Conservation (phyloP, 768 basidiomycete genomes). For the Thelephora aurantiotincta region DNA sequence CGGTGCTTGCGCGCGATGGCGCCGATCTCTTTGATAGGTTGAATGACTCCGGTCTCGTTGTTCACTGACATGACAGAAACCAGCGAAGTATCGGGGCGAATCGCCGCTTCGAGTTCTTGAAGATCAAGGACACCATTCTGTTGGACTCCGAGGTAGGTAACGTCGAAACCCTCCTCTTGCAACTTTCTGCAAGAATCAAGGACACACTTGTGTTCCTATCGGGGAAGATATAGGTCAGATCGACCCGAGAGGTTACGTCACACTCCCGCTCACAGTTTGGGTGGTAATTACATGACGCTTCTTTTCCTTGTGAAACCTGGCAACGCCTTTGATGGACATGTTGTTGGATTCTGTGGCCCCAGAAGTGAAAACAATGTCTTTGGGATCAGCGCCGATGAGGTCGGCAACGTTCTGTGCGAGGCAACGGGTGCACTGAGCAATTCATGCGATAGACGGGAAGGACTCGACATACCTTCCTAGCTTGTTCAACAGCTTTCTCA, state of each 20-base stretch:
- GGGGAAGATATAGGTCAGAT: constrained; percentile 1
- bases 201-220: constrained; percentile 97
- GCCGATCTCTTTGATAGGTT: constrained; percentile 93
- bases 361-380: constrained; percentile 95
- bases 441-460: neutral
- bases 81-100: constrained; percentile 86
- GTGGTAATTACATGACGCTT: constrained; percentile 90
- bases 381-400: constrained; percentile 85
- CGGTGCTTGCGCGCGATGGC: constrained; percentile 73
- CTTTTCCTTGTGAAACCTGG: constrained; percentile 88
- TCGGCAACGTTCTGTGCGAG: constrained; percentile 65
- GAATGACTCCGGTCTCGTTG: constrained; percentile 98
- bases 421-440: neutral
- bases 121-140: constrained; percentile 73
- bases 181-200: constrained; percentile 95
- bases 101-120: constrained; percentile 67
- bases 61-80: constrained; percentile 98
- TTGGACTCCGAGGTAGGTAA: constrained; percentile 95
- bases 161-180: constrained; percentile 91
- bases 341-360: constrained; percentile 98
- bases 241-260: neutral
- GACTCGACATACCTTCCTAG: constrained; percentile 48
- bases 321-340: constrained; percentile 93
- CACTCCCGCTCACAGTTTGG: constrained; percentile 58
- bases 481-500: constrained; percentile 86